Base-by-base conservation (phyloP, 2,329 filamentous ascomycete species). In the Cladophialophora bantiana region DNA sequence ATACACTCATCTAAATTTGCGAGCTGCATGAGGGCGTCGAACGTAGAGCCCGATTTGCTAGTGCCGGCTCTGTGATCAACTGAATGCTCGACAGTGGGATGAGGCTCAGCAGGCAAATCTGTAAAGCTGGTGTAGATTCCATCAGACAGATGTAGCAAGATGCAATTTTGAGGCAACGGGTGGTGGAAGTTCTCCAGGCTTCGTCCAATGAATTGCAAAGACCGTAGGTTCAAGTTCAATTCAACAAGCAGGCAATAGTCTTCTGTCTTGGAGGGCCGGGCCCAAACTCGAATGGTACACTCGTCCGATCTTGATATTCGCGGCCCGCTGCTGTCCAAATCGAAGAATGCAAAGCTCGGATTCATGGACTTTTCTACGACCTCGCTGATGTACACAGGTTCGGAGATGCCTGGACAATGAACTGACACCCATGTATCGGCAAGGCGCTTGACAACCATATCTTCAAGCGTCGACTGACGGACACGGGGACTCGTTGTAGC, bases 321-420 rank as follows among this genome's bases (percentile, higher is more conserved):
- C 0, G 90, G 85, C 0, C 86, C 87, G 69, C 85, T 88, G 5
- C 83, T 79, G 31, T 85, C 85, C 5, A 97, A 84, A 68, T 96
- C 90, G 76, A 97, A 96, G 76, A 91, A 90, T 52, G 88, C 88
- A 77, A 97, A 98, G 73, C 90, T 93, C 70, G 95, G 95, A 77
- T 97, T 97, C 79, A 93, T 93, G n/a, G 91, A 89, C 74, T 88
- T 88, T 72, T 90, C 86, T 34, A 89, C 86, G 26, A 90, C 83
- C 79, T 98, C 94, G 75, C 93, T 97, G 73, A 97, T 87, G 77
- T 97, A 97, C n/a, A 97, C 81, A 0, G 94, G 93, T 15, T 92
- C 89, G 55, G 84, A 79, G 59, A 88, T 79, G 3, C 81, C 86
- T 1, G 86, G 81, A 54, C 89, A 86, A 77, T 97, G 94, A 59